Percentiles rank a stretch among this genome's conserved stretches.
These are phyloP conservation scores for Talaromyces pinophilus DNA, from an alignment of 2,329 filamentous ascomycete species.

Conservation along the genomic window DNA sequence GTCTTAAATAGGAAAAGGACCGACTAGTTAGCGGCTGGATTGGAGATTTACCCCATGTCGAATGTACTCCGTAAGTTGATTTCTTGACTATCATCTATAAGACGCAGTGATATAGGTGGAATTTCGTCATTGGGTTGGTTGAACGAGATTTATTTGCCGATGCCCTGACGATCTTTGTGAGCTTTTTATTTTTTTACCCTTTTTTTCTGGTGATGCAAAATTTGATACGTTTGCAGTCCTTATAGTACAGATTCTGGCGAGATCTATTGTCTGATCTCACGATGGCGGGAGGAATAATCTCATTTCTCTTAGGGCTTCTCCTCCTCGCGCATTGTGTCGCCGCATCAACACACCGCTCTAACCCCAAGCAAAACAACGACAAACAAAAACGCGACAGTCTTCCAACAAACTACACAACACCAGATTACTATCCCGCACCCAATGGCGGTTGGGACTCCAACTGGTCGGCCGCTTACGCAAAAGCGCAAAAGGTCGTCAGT, in stretches of 20 bases:
- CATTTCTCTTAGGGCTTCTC: constrained; percentile 6
- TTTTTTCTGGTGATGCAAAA: background rate
- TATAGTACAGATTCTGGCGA: background rate
- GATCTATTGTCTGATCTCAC: background rate
- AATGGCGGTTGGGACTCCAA: constrained; percentile 69
- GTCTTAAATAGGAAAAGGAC: constrained; percentile 7
- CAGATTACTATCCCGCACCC: constrained; percentile 72
- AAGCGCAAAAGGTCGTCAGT: constrained; percentile 67
- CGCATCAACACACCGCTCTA: background rate
- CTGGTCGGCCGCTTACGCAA: constrained; percentile 70
- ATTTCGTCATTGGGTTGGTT: background rate
- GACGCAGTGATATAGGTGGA: background rate
- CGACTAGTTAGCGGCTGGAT: background rate
- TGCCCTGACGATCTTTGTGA: constrained; percentile 1
- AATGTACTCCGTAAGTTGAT: background rate
- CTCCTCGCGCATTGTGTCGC: background rate
- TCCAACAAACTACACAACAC: constrained; percentile 31
- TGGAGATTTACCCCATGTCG: background rate
- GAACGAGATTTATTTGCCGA: constrained; percentile 2
- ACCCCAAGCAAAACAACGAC: background rate
- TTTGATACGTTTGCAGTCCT: too few relatives aligned
- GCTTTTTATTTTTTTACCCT: background rate
- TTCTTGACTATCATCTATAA: background rate
- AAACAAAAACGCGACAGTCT: constrained; percentile 12
- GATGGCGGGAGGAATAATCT: background rate